phyloP scores from a whole-genome alignment of 2,329 filamentous ascomycete species.

The Paecilomyces sp. region DNA sequence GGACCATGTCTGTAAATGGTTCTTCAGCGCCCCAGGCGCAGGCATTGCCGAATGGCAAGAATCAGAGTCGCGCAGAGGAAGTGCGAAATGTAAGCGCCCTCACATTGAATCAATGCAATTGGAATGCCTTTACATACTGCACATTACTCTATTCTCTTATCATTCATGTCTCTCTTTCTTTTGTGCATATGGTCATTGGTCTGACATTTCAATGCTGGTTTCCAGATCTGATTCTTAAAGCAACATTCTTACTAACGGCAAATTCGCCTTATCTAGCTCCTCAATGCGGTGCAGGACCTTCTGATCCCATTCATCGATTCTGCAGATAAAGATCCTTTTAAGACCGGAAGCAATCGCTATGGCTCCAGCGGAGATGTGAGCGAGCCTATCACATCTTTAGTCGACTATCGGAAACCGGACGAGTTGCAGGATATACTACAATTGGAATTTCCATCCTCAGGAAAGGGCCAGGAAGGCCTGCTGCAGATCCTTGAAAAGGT shows the following conservation, averaged over 20 bases:
- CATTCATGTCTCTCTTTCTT: background rate
- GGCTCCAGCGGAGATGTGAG: slow-evolving; percentile 59
- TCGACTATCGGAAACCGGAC: slow-evolving; percentile 56
- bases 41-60: slow-evolving; percentile 3
- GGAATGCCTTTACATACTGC: background rate
- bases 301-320: slow-evolving; percentile 38
- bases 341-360: slow-evolving; percentile 16
- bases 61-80: slow-evolving; percentile 30
- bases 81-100: slow-evolving; percentile 32
- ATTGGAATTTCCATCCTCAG: slow-evolving; percentile 47
- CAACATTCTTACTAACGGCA: background rate
- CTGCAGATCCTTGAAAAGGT: slow-evolving; percentile 63
- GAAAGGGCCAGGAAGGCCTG: slow-evolving; percentile 64
- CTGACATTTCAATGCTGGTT: background rate
- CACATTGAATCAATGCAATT: background rate
- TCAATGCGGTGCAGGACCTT: slow-evolving; percentile 34
- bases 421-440: slow-evolving; percentile 50
- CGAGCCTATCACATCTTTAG: slow-evolving; percentile 52
- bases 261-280: slow-evolving; percentile 19
- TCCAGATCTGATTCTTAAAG: background rate
- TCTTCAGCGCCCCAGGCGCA: background rate
- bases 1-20: slow-evolving; percentile 16
- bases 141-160: background rate
- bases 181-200: background rate
- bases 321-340: slow-evolving; percentile 27